Percentiles rank a stretch among this genome's conserved stretches.
phyloP scores from a whole-genome alignment of 2,329 filamentous ascomycete species.

The Claviceps sp. region DNA sequence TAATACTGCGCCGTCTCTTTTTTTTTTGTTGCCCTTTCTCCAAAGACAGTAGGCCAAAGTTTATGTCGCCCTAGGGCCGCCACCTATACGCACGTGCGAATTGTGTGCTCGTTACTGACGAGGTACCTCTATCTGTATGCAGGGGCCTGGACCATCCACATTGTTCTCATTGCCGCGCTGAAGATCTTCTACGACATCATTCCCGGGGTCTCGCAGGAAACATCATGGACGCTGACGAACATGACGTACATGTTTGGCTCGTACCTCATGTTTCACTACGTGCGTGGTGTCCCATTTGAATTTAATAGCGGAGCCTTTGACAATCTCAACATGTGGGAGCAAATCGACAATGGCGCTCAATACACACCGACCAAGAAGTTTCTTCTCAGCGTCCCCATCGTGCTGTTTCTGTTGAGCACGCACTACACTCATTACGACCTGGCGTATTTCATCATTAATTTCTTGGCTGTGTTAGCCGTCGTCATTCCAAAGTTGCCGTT shows the following conservation, averaged over 20 bases:
- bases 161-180: constrained; percentile 78
- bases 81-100: neutral
- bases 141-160: constrained; percentile 98
- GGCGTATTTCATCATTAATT: constrained; percentile 95
- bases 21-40: neutral
- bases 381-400: constrained; percentile 82
- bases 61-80: neutral
- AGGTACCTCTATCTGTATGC: constrained; percentile 2
- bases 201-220: constrained; percentile 91
- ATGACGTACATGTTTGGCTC: constrained; percentile 98
- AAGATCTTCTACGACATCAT: constrained; percentile 98
- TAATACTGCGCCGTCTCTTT: too few relatives aligned
- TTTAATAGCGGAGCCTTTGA: constrained; percentile 98
- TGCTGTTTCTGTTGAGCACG: constrained; percentile 89
- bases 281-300: constrained; percentile 94
- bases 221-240: constrained; percentile 96
- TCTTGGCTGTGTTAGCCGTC: constrained; percentile 79
- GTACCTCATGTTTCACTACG: constrained; percentile 99
- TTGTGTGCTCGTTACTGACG: neutral
- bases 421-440: constrained; percentile 98
- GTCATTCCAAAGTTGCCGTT: constrained; percentile 94
- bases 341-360: constrained; percentile 97
- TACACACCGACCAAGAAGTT: constrained; percentile 99
- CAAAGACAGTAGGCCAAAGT: neutral
- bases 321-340: constrained; percentile 99